Percentiles rank a stretch among this genome's conserved stretches.
Conservation (phyloP, 78 protist species). For the Planoprotostelium fungivorum region DNA sequence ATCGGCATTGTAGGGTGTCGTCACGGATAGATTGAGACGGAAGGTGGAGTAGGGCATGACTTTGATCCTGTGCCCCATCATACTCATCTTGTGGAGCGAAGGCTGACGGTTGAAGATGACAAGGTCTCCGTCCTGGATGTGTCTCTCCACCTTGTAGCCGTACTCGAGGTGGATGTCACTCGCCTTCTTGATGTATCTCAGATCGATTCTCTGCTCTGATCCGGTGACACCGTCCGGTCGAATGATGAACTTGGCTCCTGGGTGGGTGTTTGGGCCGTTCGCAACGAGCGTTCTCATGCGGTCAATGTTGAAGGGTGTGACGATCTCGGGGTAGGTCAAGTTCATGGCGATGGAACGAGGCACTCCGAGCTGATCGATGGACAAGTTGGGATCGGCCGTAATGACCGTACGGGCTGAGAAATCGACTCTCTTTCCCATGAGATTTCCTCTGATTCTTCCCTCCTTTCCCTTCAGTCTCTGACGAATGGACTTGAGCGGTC, state of each 20-base stretch:
- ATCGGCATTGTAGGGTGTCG: slow-evolving; percentile 99
- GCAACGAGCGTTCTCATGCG: slow-evolving; percentile 67
- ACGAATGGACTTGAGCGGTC: slow-evolving; percentile 94
- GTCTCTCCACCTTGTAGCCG: slow-evolving; percentile 94
- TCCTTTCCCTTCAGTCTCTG: slow-evolving; percentile 99
- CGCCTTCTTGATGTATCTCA: slow-evolving; percentile 49
- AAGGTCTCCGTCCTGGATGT: slow-evolving; percentile 91
- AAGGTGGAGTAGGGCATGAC: slow-evolving; percentile 98
- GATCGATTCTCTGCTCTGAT: slow-evolving; percentile 51
- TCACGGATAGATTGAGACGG: slow-evolving; percentile 96
- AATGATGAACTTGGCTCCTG: slow-evolving; percentile 75
- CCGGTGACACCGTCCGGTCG: slow-evolving; percentile 76
- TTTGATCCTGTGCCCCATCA: slow-evolving; percentile 98
- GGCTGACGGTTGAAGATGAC: slow-evolving; percentile 99
- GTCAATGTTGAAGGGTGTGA: slow-evolving; percentile 92
- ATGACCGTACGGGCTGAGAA: slow-evolving; percentile 99
- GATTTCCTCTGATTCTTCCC: slow-evolving; percentile 98
- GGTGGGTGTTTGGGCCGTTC: slow-evolving; percentile 87
- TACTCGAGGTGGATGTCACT: slow-evolving; percentile 51
- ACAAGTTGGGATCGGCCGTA: slow-evolving; percentile 96
- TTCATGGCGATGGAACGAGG: slow-evolving; percentile 96
- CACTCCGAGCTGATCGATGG: slow-evolving; percentile 97
- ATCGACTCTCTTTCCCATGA: slow-evolving; percentile 99
- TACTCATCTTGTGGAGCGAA: slow-evolving; percentile 98
- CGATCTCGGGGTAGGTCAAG: slow-evolving; percentile 96